Percentiles rank a stretch among this genome's conserved stretches.
Evolutionary conservation across 2,329 filamentous ascomycete species (phyloP).

Genomic region (Escovopsis sp.): DNA sequence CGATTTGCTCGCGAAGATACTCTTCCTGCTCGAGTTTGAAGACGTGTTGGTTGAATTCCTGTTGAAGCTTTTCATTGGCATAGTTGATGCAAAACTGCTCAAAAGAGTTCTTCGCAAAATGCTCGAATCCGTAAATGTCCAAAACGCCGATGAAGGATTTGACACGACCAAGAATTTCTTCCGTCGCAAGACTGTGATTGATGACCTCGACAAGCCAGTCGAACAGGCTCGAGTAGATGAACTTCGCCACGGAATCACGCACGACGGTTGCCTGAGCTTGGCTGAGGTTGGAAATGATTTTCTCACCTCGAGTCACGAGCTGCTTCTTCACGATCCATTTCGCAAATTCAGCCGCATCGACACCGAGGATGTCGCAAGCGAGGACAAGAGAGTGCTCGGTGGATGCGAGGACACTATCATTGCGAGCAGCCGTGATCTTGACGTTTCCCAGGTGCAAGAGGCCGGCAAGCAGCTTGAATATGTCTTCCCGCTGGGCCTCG

Average conservation of each 20-base stretch:
- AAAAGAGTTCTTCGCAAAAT: slow-evolving; percentile 96
- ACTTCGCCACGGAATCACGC: slow-evolving; percentile 93
- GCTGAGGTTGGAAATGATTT: slow-evolving; percentile 89
- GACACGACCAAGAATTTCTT: slow-evolving; percentile 70
- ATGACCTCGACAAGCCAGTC: slow-evolving; percentile 99
- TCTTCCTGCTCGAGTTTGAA: slow-evolving; percentile 98
- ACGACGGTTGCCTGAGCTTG: slow-evolving; percentile 90
- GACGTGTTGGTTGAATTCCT: slow-evolving; percentile 99
- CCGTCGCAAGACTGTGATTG: slow-evolving; percentile 77
- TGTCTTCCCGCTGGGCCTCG: slow-evolving; percentile 57
- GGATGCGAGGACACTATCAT: slow-evolving; percentile 68
- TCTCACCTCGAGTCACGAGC: slow-evolving; percentile 86
- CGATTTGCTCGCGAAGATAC: slow-evolving; percentile 96
- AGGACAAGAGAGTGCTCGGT: slow-evolving; percentile 69
- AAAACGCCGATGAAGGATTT: slow-evolving; percentile 91
- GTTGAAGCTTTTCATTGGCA: slow-evolving; percentile 96
- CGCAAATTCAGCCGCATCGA: slow-evolving; percentile 72
- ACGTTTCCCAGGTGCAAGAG: slow-evolving; percentile 90
- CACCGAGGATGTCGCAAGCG: slow-evolving; percentile 74
- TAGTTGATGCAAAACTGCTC: slow-evolving; percentile 99
- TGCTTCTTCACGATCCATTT: slow-evolving; percentile 99
- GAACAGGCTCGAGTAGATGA: slow-evolving; percentile 94
- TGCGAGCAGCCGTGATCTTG: slow-evolving; percentile 82
- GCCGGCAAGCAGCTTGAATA: slow-evolving; percentile 82
- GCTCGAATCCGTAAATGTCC: slow-evolving; percentile 98